phyloP scores from a whole-genome alignment of 306 rosid species.

The Betula pendula region DNA sequence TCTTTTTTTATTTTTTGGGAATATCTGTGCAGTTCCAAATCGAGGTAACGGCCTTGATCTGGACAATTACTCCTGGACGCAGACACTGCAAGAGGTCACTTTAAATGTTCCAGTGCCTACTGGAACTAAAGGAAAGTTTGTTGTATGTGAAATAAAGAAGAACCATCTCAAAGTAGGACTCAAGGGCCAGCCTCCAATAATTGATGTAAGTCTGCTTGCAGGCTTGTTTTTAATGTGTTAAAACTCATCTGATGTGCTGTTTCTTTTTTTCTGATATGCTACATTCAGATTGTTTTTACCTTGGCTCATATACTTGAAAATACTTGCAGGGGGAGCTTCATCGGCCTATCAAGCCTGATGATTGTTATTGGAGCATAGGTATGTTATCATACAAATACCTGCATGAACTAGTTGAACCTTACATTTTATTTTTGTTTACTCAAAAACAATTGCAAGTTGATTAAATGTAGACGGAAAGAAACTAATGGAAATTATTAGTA shows the following conservation, averaged over 20 bases:
- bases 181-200: conserved; percentile 87
- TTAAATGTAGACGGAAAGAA: neutral
- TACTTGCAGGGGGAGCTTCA: conserved; percentile 64
- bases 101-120: conserved; percentile 68
- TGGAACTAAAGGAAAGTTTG: conserved; percentile 77
- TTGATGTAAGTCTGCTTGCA: conserved; percentile 59
- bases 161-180: conserved; percentile 80
- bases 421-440: neutral
- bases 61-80: conserved; percentile 89
- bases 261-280: neutral
- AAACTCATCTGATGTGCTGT: neutral
- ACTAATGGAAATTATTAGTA: neutral
- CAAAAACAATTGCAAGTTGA: neutral
- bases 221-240: neutral
- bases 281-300: neutral
- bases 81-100: conserved; percentile 77
- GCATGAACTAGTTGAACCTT: neutral
- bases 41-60: conserved; percentile 82
- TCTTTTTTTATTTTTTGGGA: neutral
- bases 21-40: conserved; percentile 62
- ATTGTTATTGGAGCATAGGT: conserved; percentile 96
- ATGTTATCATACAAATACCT: conserved; percentile 9
- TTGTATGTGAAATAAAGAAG: conserved; percentile 80
- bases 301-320: conserved; percentile 12
- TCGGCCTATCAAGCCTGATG: conserved; percentile 70